These are phyloP conservation scores for Moricandia moricandioides DNA, from an alignment of 345 rosid species.

Conservation along the genomic window DNA sequence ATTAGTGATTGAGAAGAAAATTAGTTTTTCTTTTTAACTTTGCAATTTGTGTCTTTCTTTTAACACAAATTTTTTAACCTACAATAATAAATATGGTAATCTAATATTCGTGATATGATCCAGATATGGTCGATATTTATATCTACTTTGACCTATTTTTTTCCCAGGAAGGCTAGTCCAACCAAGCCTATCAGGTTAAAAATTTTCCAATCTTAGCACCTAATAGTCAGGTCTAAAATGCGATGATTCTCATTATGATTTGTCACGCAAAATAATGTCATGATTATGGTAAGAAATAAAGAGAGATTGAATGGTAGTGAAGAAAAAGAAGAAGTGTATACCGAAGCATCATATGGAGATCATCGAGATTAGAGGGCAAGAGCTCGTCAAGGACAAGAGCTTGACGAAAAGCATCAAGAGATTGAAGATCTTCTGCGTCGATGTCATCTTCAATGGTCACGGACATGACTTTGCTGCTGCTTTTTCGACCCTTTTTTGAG, in stretches of 20 bases:
- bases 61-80: neutral
- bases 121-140: neutral
- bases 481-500: neutral
- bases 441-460: neutral
- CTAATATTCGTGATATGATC: neutral
- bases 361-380: neutral
- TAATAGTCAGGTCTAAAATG: neutral
- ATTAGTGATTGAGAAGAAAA: neutral
- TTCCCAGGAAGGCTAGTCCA: neutral
- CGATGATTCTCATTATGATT: neutral
- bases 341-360: neutral
- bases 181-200: neutral
- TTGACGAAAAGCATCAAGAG: neutral
- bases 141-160: neutral
- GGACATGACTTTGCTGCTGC: neutral
- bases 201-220: neutral
- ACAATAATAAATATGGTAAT: neutral
- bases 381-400: neutral
- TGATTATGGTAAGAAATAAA: neutral
- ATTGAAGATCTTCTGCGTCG: neutral
- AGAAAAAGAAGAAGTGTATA: neutral
- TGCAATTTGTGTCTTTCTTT: neutral
- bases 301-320: neutral
- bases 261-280: neutral
- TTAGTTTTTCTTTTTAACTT: neutral